These are phyloP conservation scores for Dictyostelium firmibasis DNA, from an alignment of 78 protist species.

Conservation along the genomic window DNA sequence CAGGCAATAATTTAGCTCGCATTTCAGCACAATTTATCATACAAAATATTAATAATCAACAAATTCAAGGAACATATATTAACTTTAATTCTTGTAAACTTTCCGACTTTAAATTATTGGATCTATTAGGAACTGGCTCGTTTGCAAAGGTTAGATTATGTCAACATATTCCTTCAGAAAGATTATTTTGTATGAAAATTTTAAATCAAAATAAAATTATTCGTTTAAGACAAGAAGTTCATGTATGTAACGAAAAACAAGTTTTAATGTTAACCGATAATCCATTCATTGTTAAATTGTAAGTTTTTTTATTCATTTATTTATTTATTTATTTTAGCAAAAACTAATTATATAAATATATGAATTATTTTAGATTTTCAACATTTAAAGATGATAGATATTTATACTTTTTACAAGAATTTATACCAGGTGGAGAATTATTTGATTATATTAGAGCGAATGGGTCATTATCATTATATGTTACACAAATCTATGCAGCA, in stretches of 20 bases:
- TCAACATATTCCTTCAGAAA: constrained; percentile 17
- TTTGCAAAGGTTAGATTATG: constrained; percentile 71
- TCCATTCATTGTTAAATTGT: constrained; percentile 77
- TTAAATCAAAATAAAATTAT: constrained; percentile 65
- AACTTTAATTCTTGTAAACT: background rate
- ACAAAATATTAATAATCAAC: background rate
- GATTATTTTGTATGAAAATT: constrained; percentile 75
- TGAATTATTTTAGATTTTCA: background rate
- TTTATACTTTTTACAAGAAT: constrained; percentile 75
- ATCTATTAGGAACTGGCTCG: constrained; percentile 67
- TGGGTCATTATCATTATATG: constrained; percentile 16
- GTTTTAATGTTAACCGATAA: constrained; percentile 40
- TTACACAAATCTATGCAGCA: constrained; percentile 73
- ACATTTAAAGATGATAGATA: constrained; percentile 69
- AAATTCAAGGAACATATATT: background rate
- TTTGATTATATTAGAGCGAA: constrained; percentile 62
- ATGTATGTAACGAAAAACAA: constrained; percentile 71
- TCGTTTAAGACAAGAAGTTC: constrained; percentile 64
- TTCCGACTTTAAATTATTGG: constrained; percentile 38
- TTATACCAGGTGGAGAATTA: constrained; percentile 78
- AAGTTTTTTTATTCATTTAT: background rate
- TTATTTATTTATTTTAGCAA: background rate
- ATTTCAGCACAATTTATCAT: background rate
- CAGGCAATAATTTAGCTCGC: background rate
- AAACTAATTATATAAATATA: no score